Base-by-base conservation (phyloP, 805 yeast species). In the Suhomyces xylopsoci region DNA sequence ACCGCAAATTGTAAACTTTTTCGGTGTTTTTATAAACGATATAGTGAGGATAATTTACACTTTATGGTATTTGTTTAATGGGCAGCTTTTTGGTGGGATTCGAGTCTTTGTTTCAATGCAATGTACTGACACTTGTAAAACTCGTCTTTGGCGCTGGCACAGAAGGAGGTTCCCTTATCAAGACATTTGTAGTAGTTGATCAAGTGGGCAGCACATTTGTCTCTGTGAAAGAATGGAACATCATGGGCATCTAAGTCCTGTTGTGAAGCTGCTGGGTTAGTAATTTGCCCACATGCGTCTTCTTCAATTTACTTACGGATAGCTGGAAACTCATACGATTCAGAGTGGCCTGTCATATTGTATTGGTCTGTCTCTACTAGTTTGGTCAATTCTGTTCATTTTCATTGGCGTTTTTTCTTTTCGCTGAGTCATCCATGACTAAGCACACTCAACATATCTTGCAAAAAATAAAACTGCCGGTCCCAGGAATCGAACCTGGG, bases 121-220 rank as follows among this genome's bases (percentile, higher is more conserved):
- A 66, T 58, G 59, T 75, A 75, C 57, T 73, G 78, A 56, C 79
- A 75, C 60, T 75, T 73, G 66, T 73, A 75, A 55, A 73, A 74
- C 56, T 68, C 71, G 50, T 74, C 79, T 62, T 75, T 75, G 47
- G 77, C 63, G 36, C 61, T 61, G 41, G 61, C 57, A 55, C 79
- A 75, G 59, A 67, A 75, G 2, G 76, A 68, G 14, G 73, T 70
- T 1, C 79, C 79, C 61, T 74, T 75, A 57, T 69, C 71, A 49
- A 75, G 70, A 58, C 79, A 75, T 55, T 74, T 67, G 61, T 70
- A 74, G 64, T 75, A 74, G 50, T 67, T 62, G 53, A 75, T 74
- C 57, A 72, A 67, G 55, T 67, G 77, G 42, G 74, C 68, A 32
- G 79, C 79, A 63, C 79, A 75, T 48, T 66, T 67, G 61, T 75